Base-by-base conservation (phyloP, 2,329 filamentous ascomycete genomes). In the Penicillium sp. region DNA sequence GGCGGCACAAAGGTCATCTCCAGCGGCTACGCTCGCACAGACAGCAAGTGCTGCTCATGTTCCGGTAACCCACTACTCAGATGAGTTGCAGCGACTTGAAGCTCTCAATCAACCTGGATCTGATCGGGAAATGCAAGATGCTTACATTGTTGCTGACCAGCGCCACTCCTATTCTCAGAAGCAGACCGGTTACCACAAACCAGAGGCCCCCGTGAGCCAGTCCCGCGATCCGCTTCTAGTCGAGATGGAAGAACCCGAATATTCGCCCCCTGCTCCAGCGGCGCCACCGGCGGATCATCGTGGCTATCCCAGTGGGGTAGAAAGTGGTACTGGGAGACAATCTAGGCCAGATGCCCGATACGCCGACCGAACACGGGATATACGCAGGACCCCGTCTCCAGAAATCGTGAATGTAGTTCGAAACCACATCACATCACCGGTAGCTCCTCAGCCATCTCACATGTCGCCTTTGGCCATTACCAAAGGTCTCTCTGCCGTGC, bases 361-460 rank as follows among this genome's bases (percentile, higher is more conserved):
- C 69, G 50, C 63, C 67, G 60, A 73, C 63, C 64, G 66, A 67
- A 57, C 65, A 63, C 63, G 69, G 64, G 63, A 74, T 61, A 55
- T 69, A 64, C 59, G 75, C 67, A 57, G 72, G 14, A 59, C 62
- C 34, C 44, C 58, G 19, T 68, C 75, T 35, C 64, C 68, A 27
- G 61, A 69, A 27, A 65, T 71, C 43, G 79, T 86, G 54, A 82
- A 83, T 44, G 74, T 91, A 50, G 77, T 91, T 60, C 82, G 83
- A 63, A 84, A 83, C 59, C 86, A 90, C 65, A 84, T 91, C 61
- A 80, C 84, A 42, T 84, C 83, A 30, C 86, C 86, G 35, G 73
- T 86, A 63, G 88, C 88, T 43, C 87, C 88, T 22, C 87, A 88
- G 63, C 87, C 88, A 45, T 83, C 84, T 41, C 85, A 88, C 63